These are phyloP conservation scores for Panicum virgatum DNA, from an alignment of 202 grass and related monocot genomes.

Conservation along the genomic window DNA sequence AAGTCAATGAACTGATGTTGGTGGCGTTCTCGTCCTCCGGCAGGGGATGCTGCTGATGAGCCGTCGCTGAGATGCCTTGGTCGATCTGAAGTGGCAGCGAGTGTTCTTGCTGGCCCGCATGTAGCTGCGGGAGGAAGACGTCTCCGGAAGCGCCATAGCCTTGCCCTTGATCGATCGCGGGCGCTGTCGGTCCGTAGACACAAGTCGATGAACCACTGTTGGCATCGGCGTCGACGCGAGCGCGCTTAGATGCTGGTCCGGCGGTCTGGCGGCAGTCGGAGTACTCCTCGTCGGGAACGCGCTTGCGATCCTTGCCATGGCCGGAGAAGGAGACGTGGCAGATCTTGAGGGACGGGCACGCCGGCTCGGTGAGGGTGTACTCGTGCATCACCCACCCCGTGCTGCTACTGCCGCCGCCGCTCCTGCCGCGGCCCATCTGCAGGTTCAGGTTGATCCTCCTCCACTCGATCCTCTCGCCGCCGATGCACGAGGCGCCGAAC, in stretches of 20 bases:
- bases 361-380: not conserved
- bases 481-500: rapidly evolving
- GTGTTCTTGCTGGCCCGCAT: too few species aligned
- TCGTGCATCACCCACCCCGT: slow-evolving; percentile 44
- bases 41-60: too few species aligned
- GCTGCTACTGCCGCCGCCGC: slow-evolving; percentile 1
- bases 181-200: too few species aligned
- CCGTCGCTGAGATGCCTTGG: too few species aligned
- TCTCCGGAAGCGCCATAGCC: too few species aligned
- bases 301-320: slow-evolving; percentile 6
- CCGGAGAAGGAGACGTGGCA: slow-evolving; percentile 25
- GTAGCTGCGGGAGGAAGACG: too few species aligned
- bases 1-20: too few species aligned
- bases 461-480: not conserved
- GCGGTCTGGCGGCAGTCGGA: not conserved
- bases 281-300: not conserved
- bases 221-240: not conserved
- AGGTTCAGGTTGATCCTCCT: not conserved
- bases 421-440: not conserved
- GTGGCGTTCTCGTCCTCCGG: too few species aligned
- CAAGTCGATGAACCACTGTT: not conserved
- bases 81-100: too few species aligned
- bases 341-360: not conserved
- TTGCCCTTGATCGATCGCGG: too few species aligned
- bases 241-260: not conserved